A percentile compares a stretch with the other conserved stretches of the same genome.
phyloP scores from a whole-genome alignment of 1,284 basidiomycete species.

The Marasmius sp. region DNA sequence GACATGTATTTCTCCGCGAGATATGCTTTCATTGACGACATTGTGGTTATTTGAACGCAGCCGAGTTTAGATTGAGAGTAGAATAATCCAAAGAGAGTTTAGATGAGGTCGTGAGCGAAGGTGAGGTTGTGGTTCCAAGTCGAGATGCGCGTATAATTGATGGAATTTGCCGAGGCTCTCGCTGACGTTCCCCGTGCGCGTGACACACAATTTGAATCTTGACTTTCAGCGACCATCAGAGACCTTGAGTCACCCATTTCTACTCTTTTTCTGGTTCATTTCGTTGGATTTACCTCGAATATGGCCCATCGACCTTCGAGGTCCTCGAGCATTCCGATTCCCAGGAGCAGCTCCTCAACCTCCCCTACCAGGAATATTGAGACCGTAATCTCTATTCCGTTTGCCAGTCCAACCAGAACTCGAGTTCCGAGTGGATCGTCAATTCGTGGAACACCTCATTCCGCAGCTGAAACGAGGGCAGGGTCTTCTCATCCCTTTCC shows the following conservation, averaged over 20 bases:
- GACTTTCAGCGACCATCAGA: neutral
- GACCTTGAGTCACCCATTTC: neutral
- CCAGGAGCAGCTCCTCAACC: constrained; percentile 42
- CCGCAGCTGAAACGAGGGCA: constrained; percentile 29
- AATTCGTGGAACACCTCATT: constrained; percentile 16
- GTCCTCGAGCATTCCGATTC: constrained; percentile 65
- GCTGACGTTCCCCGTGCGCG: too few relatives aligned
- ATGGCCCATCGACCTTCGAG: constrained; percentile 57
- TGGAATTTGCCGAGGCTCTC: too few relatives aligned
- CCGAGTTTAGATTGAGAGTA: too few relatives aligned
- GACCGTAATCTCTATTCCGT: constrained; percentile 59
- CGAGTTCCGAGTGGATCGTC: constrained; percentile 34
- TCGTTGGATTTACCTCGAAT: constrained; percentile 6
- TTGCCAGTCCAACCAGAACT: constrained; percentile 40
- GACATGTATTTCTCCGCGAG: constrained; percentile 92
- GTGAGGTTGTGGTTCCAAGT: too few relatives aligned
- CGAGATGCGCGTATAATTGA: too few relatives aligned
- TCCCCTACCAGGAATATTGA: constrained; percentile 58
- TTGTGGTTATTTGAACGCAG: constrained; percentile 13
- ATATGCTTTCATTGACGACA: constrained; percentile 67
- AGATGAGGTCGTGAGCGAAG: too few relatives aligned
- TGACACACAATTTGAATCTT: neutral
- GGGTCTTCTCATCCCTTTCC: constrained; percentile 35
- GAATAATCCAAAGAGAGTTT: too few relatives aligned
- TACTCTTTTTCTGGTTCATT: neutral